Evolutionary conservation across 257 asterid genomes (phyloP).

Genomic region (Capsicum pubescens): DNA sequence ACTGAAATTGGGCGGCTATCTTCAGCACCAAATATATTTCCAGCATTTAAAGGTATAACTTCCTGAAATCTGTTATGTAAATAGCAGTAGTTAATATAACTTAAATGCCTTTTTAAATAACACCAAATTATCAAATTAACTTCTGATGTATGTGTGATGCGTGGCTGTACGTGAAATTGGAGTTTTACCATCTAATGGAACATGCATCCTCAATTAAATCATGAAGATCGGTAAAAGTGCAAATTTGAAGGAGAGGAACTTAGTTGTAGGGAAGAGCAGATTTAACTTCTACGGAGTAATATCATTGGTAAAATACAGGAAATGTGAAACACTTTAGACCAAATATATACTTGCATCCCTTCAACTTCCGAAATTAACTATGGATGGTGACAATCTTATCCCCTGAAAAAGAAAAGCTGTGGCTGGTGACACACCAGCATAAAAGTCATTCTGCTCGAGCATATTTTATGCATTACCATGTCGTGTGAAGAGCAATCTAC

Average conservation of each 20-base stretch:
- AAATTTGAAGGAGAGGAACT: background rate
- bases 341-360: background rate
- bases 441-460: constrained; percentile 24
- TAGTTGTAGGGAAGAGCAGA: background rate
- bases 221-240: constrained; percentile 8
- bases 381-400: background rate
- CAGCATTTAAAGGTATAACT: constrained; percentile 92
- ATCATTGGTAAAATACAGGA: constrained; percentile 17
- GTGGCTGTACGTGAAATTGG: constrained; percentile 28
- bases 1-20: constrained; percentile 79
- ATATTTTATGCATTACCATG: constrained; percentile 1
- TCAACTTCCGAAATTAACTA: background rate
- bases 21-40: constrained; percentile 92
- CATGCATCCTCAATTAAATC: constrained; percentile 16
- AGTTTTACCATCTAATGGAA: background rate
- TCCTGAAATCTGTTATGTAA: constrained; percentile 79
- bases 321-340: background rate
- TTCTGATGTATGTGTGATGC: constrained; percentile 18
- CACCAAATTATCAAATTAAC: constrained; percentile 14
- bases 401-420: background rate
- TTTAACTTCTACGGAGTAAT: background rate
- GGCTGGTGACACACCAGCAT: background rate
- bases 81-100: constrained; percentile 15
- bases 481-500: constrained; percentile 25
- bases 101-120: background rate